Evolutionary conservation across 768 basidiomycete genomes (phyloP).

Genomic region (Lyophyllum decastes): DNA sequence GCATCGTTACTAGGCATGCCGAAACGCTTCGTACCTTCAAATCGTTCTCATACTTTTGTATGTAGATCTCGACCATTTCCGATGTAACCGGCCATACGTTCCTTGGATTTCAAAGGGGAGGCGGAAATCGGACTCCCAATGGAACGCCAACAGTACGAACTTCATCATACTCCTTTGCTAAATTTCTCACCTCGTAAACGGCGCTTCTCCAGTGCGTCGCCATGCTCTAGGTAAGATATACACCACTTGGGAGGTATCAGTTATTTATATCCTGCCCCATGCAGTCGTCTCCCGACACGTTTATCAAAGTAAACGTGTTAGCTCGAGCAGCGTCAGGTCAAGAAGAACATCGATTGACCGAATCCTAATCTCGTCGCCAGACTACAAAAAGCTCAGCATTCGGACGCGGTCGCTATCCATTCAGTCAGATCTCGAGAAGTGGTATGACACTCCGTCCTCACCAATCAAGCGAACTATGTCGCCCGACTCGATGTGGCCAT

Average conservation of each 20-base stretch:
- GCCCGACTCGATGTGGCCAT: slow-evolving; percentile 31
- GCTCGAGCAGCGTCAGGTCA: slow-evolving; percentile 14
- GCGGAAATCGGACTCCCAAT: slow-evolving; percentile 32
- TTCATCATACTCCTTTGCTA: background rate
- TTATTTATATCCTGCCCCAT: background rate
- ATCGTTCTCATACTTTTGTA: background rate
- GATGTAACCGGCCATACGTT: slow-evolving; percentile 46
- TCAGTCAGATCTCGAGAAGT: slow-evolving; percentile 20
- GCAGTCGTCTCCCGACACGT: slow-evolving; percentile 20
- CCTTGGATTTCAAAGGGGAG: slow-evolving; percentile 48
- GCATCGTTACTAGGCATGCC: slow-evolving; percentile 38
- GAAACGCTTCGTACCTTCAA: background rate
- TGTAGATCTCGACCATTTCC: slow-evolving; percentile 43
- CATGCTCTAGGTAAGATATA: slow-evolving; percentile 13
- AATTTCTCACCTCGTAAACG: background rate
- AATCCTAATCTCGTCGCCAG: slow-evolving; percentile 6
- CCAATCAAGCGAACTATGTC: slow-evolving; percentile 27
- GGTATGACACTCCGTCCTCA: slow-evolving; percentile 19
- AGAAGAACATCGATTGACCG: slow-evolving; percentile 25
- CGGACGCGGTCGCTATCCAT: slow-evolving; percentile 10
- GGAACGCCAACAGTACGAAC: slow-evolving; percentile 32
- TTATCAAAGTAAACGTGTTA: slow-evolving; percentile 27
- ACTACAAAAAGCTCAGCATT: slow-evolving; percentile 12
- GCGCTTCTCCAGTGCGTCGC: slow-evolving; percentile 13
- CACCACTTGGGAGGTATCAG: background rate